Base-by-base conservation (phyloP, 2,329 filamentous ascomycete genomes). In the Trichoderma sp. region DNA sequence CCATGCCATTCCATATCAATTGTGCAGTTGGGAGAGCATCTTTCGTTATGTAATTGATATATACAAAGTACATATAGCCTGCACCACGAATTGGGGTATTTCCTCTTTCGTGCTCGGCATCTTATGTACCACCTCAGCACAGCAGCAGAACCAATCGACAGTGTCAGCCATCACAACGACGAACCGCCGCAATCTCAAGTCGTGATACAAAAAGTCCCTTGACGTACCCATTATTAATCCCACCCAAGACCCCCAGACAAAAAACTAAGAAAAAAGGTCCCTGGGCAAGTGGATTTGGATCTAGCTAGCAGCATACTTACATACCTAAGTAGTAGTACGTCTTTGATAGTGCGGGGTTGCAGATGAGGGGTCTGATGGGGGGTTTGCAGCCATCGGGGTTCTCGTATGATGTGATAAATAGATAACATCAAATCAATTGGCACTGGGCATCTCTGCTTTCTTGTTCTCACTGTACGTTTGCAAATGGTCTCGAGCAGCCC, bases 311-410 rank as follows among this genome's bases (percentile, higher is more conserved):
- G n/a, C n/a, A n/a, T n/a, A n/a, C n/a, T n/a, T n/a, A n/a, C n/a
- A n/a, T n/a, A n/a, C n/a, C n/a, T n/a, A n/a, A n/a, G n/a, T n/a
- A n/a, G n/a, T n/a, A n/a, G n/a, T 34, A 32, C 64, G 54, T 45
- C 22, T 35, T n/a, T 22, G 53, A 34, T 60, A 34, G 50, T 68
- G 66, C 66, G 66, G 66, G 66, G 66, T 68, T 68, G 50, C 65
- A 39, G 66, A 53, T 64, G 66, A 64, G 66, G 66, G 66, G 66
- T 64, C 35, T 32, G 13, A 42, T 64, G 37, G 34, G n/a, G n/a
- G 50, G 25, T 32, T 53, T 56, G 50, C 52, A 56, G 61, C 52
- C 50, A 56, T 56, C 29, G 63, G 63, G 35, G 63, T 56, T 35
- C 63, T 65, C 52, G 52, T 45, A 57, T 57, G 61, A 45, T 64